These are phyloP conservation scores for Irineochytrium annulatum DNA, from an alignment of 192 early-diverging fungal genomes.

Conservation along the genomic window DNA sequence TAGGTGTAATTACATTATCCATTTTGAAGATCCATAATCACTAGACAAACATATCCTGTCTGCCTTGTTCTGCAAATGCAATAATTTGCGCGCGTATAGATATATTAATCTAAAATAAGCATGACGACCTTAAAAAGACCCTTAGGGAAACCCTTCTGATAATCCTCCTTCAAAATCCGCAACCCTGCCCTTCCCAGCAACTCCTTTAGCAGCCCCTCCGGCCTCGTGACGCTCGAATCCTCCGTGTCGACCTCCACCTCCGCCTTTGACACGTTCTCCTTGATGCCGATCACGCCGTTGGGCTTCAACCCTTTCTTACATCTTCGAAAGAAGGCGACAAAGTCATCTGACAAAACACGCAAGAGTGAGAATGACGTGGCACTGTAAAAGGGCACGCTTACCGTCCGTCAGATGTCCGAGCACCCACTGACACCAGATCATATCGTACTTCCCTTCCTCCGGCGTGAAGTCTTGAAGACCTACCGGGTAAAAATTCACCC, in stretches of 20 bases:
- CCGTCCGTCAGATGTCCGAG: slow-evolving; percentile 88
- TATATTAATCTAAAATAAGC: slow-evolving; percentile 28
- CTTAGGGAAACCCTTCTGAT: slow-evolving; percentile 35
- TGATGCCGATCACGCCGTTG: slow-evolving; percentile 77
- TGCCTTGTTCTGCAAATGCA: no score
- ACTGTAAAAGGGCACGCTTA: slow-evolving; percentile 23
- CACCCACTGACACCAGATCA: slow-evolving; percentile 99
- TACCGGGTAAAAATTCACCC: slow-evolving; percentile 60
- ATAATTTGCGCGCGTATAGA: no score
- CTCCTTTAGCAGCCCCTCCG: slow-evolving; percentile 25
- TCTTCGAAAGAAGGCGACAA: slow-evolving; percentile 75
- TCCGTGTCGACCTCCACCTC: slow-evolving; percentile 71
- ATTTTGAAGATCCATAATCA: no score
- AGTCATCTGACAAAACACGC: slow-evolving; percentile 54
- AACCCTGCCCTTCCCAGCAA: slow-evolving; percentile 35
- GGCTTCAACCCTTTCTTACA: slow-evolving; percentile 67
- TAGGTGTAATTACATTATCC: no score
- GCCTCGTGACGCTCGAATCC: slow-evolving; percentile 51
- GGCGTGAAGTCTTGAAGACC: slow-evolving; percentile 84
- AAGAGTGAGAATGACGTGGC: not conserved
- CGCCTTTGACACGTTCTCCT: slow-evolving; percentile 75
- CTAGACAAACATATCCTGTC: no score
- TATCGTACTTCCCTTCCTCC: slow-evolving; percentile 67
- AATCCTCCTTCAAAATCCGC: slow-evolving; percentile 27
- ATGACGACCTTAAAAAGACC: slow-evolving; percentile 35